Evolutionary conservation across 164 flowering plant genomes (phyloP), one percentile per base, ranked within the genome.

Genomic region (Piper longum): DNA sequence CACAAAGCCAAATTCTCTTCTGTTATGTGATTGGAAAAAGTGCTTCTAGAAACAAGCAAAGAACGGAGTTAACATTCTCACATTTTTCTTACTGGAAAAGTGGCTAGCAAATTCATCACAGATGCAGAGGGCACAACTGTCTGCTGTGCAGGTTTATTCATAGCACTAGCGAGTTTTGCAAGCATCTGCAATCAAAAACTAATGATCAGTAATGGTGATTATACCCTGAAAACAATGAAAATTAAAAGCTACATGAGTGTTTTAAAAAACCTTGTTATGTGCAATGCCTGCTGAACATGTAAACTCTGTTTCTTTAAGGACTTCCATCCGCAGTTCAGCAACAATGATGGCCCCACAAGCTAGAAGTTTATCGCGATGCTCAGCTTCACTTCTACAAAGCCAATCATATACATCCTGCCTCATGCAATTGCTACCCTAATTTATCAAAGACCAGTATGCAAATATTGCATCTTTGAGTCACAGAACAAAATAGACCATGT

Each of bases 201-300:
- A 8, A 48, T 48, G 52, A 48, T 5, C 52, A 48, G 11, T 48
- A 48, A 48, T 48, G 14, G 8, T 48, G 52, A 48, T 9, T 48
- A 48, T 8, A 5, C 52, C 52, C 52, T 48, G 48, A 5, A 44
- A 44, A 44, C 48, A 44, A 44, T 44, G 48, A 48, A 3, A 48
- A 48, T 16, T 16, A 26, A 7, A 56, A 26, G 8, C 59, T 3
- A 56, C 16, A 4, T 16, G 59, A 7, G 36, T 5, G 59, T 2
- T 17, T n/a, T 70, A n/a, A 60, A 44, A 7, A 7, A 88, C 98
- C 93, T 93, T 93, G 67, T 93, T 90, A 77, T 90, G 99, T 69
- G 99, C 97, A 67, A 93, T 81, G 56, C 99, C 99, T 3, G 99
- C 97, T 73, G 99, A 93, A 77, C 99, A 93, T 60, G 99, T 88